Evolutionary conservation across 805 yeast genomes (phyloP), one percentile per base, ranked within the genome.

Genomic region (Wickerhamomyces chambardii): DNA sequence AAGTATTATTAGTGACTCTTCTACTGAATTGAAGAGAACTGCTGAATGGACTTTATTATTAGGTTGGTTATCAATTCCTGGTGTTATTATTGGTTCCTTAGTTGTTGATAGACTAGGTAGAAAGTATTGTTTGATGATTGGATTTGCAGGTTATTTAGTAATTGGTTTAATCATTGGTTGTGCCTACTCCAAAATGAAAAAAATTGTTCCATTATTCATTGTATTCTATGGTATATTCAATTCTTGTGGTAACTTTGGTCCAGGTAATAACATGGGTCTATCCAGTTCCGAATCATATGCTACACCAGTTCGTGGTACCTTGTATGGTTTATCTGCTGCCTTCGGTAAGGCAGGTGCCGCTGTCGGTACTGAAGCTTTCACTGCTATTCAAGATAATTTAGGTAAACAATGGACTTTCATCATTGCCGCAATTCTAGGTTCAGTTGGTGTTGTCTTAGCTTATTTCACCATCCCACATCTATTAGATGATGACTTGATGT

Each of bases 321-420:
- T 73, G 33, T 83, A 83, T 47, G 90, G 90, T 28, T 45, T 83
- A 17, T 69, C 82, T 32, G 92, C 92, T 28, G 92, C 89, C 4
- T 62, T 80, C 32, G 92, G 92, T 38, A 83, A 83, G 55, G 81
- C 79, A 18, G 94, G 92, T 37, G 92, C 90, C n/a, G 87, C 80
- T 17, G 76, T 80, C 16, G 92, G 92, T 21, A 80, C 87, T 17
- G 73, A 78, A 52, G 70, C 70, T 15, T 83, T 84, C 59, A 73
- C 77, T 9, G 82, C 85, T 15, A 80, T 83, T 44, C 75, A 78
- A 56, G 56, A 48, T 29, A 56, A 79, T 49, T 61, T 78, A 42
- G 92, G 92, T 26, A 63, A 73, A 46, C 61, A 61, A 40, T 83
- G 85, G 84, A 82, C 90, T 6, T 83, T 83, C 48, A 82, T 83